Percentiles rank a stretch among this genome's conserved stretches.
Evolutionary conservation across 1,139 yeast species (phyloP).

Genomic region (Suhomyces ambrosiae): DNA sequence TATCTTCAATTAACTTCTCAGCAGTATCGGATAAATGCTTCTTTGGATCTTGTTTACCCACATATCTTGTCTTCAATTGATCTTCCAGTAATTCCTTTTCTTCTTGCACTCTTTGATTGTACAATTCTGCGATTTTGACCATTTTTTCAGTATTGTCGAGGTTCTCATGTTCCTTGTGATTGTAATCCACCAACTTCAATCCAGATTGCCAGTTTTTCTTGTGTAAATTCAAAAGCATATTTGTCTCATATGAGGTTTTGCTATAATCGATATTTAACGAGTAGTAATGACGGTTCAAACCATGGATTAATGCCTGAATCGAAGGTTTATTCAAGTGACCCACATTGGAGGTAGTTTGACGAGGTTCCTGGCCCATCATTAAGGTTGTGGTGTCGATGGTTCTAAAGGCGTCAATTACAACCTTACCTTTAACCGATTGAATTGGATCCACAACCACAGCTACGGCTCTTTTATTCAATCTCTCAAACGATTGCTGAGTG

Average conservation of each 20-base stretch:
- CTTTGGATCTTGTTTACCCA: slow-evolving; percentile 98
- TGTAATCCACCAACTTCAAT: slow-evolving; percentile 73
- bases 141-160: slow-evolving; percentile 71
- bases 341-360: slow-evolving; percentile 95
- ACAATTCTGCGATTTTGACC: slow-evolving; percentile 89
- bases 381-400: slow-evolving; percentile 84
- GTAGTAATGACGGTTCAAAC: slow-evolving; percentile 94
- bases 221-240: slow-evolving; percentile 91
- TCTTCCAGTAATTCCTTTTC: slow-evolving; percentile 88
- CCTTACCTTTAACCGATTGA: slow-evolving; percentile 98
- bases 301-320: slow-evolving; percentile 95
- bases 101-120: slow-evolving; percentile 88
- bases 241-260: slow-evolving; percentile 90
- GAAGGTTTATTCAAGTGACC: slow-evolving; percentile 98
- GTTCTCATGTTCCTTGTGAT: slow-evolving; percentile 76
- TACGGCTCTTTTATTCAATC: slow-evolving; percentile 89
- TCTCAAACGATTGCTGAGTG: slow-evolving; percentile 97
- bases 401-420: slow-evolving; percentile 97
- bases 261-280: slow-evolving; percentile 93
- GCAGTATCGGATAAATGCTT: slow-evolving; percentile 93
- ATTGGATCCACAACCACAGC: slow-evolving; percentile 98
- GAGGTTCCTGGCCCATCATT: slow-evolving; percentile 97
- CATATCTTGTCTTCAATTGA: slow-evolving; percentile 90
- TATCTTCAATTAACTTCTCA: slow-evolving; percentile 82
- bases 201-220: slow-evolving; percentile 98